These are phyloP conservation scores for Polyporus tsugae DNA, from an alignment of 1,284 basidiomycete species.

Conservation along the genomic window DNA sequence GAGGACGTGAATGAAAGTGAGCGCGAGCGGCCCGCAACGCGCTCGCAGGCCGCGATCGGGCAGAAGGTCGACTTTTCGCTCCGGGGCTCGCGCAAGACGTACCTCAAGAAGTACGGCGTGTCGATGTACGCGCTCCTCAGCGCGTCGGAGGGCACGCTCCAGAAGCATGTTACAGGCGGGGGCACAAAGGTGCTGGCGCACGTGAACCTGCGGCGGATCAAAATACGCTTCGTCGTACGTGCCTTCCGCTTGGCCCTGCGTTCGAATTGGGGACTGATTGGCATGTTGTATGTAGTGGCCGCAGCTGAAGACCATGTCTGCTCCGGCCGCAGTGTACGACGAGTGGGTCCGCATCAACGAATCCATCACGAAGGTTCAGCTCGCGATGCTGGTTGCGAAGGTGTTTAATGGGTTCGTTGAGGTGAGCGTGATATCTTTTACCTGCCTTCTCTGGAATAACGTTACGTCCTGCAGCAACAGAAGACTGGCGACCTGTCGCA, in stretches of 20 bases:
- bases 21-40: constrained; percentile 19
- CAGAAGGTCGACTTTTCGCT: constrained; percentile 25
- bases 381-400: constrained; percentile 25
- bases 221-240: constrained; percentile 25
- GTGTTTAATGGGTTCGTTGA: constrained; percentile 27
- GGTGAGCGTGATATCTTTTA: constrained; percentile 9
- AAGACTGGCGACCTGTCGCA: neutral
- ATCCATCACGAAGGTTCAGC: constrained; percentile 15
- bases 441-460: neutral
- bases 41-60: constrained; percentile 18
- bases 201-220: constrained; percentile 11
- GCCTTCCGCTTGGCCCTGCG: neutral
- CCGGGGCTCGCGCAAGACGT: neutral
- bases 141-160: constrained; percentile 19
- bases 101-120: constrained; percentile 19
- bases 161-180: constrained; percentile 4
- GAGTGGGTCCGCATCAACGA: constrained; percentile 23
- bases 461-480: constrained; percentile 12
- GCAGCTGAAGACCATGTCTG: neutral
- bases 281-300: constrained; percentile 23
- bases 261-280: neutral
- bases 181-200: constrained; percentile 12
- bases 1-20: neutral
- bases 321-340: constrained; percentile 9
- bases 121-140: constrained; percentile 28